Evolutionary conservation across 1,139 yeast species (phyloP), one percentile per base, ranked within the genome.

Genomic region (Geotrichum aggregatum): DNA sequence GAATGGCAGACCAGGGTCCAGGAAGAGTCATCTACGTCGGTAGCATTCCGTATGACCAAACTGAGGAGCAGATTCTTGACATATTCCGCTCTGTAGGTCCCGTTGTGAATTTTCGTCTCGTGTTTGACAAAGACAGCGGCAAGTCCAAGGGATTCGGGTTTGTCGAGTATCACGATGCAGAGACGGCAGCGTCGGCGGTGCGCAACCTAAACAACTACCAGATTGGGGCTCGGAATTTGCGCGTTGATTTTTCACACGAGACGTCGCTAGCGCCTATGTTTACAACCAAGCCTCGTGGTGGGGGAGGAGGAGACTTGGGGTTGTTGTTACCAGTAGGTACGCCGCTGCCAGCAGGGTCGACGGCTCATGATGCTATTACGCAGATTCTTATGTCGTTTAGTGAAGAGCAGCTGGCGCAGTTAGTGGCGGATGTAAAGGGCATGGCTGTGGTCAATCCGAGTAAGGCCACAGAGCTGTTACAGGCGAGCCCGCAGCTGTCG

Each of bases 81-180:
- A 82, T 87, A 21, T 91, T 91, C 56, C 38, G 75, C 51, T 80
- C 91, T 0, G 89, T 87, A 1, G 98, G 98, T 0, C 97, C 98
- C 0, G 95, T 92, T 2, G 77, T 79, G 41, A 82, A 80, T 56
- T 73, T 88, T 57, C 83, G 84, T 65, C 76, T 91, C 62, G 77
- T 87, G 65, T 87, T 91, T 66, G 98, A 91, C 67, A 84, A 87
- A 43, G 82, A 83, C 54, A 88, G 96, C 0, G 98, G 98, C 2
- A 85, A 84, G 64, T 87, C 96, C 16, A 88, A 85, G 67, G 98
- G 98, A 1, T 87, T 81, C 67, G 97, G 96, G 2, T 87, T 85
- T 61, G 84, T 91, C 19, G 91, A 86, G 60, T 91, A 86, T 65
- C 79, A 77, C 49, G 91, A 70, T 52, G 59, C 63, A 5, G 96